Evolutionary conservation across 2,329 filamentous ascomycete species (phyloP).

Genomic region (Xylariaceae sp.): DNA sequence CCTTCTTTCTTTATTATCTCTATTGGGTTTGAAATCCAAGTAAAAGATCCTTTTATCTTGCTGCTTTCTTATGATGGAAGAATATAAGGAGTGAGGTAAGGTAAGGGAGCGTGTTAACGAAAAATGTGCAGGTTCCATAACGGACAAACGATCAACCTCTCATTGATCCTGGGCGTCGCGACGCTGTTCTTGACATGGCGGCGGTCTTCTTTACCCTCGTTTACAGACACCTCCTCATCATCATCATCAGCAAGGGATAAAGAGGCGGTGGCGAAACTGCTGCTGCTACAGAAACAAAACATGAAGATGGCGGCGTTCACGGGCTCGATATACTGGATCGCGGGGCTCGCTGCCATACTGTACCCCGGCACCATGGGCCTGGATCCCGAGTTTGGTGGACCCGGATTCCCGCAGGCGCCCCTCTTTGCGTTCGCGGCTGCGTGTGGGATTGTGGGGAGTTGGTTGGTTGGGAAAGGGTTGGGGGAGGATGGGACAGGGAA

Average conservation of each 20-base stretch:
- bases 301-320: constrained; percentile 32
- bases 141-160: constrained; percentile 38
- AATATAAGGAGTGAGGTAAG: no score
- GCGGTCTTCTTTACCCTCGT: no score
- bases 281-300: constrained; percentile 27
- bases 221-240: no score
- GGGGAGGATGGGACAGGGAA: not conserved
- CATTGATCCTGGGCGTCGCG: constrained; percentile 33
- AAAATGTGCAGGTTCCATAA: constrained; percentile 37
- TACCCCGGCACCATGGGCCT: constrained; percentile 37
- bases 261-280: no score
- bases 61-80: no score
- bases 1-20: not conserved
- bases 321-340: constrained; percentile 38
- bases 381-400: constrained; percentile 40
- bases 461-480: constrained; percentile 12
- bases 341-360: constrained; percentile 33
- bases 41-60: no score
- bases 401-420: constrained; percentile 36
- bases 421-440: constrained; percentile 28
- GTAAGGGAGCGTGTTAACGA: no score
- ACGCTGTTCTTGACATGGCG: constrained; percentile 39
- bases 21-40: no score
- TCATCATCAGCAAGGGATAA: no score
- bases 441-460: constrained; percentile 20